Base-by-base conservation (phyloP, 2,329 filamentous ascomycete species). In the Monilinia aucupariae region DNA sequence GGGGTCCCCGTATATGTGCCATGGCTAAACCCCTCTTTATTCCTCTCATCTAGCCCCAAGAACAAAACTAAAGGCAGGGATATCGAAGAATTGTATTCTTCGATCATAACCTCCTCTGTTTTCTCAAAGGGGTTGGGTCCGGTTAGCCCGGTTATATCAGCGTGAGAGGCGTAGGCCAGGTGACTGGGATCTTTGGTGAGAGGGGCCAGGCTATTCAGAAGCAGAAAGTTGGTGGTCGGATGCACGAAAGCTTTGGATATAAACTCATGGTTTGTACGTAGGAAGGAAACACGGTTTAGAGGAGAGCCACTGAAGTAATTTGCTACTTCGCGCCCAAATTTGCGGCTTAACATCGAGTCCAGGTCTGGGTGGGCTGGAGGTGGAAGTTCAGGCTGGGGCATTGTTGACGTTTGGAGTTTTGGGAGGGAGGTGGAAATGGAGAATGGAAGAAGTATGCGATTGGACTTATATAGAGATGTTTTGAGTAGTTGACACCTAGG, bases 291-390 rank as follows among this genome's bases (percentile, higher is more conserved):
- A 52, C 90, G 86, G 78, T 94, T 93, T 63, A 93, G 76, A 8
- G 87, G 88, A 61, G 84, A 88, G 68, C 90, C 88, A 56, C 89
- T 85, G 76, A 92, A 94, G 82, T 94, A 94, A 77, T 93, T 94
- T 73, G 87, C 83, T 66, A 90, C 80, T 76, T 93, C 90, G 68
- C 84, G 86, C 75, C 90, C 90, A 76, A 92, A 93, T 73, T 87
- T 90, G 64, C 84, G 81, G 69, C 86, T 85, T 71, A 94, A 80
- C 85, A 91, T 91, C 7, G 69, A 72, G 67, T 74, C 73, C 10
- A 71, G 60, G 58, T 71, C 66, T 65, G 67, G 65, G 52, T 74
- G 72, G 20, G 71, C 69, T 17, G 71, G 67, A 17, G 69, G 67
- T 34, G 72, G 73, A n/a, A 74, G 71, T 48, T 71, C 67, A 34